phyloP scores from a whole-genome alignment of 768 basidiomycete species.

The Kwoniella shandongensis region DNA sequence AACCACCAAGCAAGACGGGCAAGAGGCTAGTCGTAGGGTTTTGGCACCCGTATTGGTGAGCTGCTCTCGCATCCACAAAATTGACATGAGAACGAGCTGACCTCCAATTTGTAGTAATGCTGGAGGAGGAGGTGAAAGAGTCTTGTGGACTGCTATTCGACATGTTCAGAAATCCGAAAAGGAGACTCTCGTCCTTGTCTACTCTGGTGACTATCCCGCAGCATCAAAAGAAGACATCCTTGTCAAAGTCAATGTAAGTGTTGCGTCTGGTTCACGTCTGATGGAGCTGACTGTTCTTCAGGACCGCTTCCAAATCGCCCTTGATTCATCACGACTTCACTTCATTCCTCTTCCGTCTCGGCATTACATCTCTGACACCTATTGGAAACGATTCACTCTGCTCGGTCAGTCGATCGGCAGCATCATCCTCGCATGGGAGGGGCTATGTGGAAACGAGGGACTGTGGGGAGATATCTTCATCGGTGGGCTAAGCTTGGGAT shows the following conservation, averaged over 20 bases:
- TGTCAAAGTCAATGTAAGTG: conserved; percentile 70
- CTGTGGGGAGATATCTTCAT: conserved; percentile 88
- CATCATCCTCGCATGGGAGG: conserved; percentile 78
- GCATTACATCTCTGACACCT: conserved; percentile 70
- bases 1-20: conserved; percentile 25
- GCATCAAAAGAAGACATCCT: conserved; percentile 78
- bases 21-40: conserved; percentile 65
- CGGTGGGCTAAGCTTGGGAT: conserved; percentile 58
- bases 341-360: conserved; percentile 79
- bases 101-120: conserved; percentile 74
- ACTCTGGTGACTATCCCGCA: conserved; percentile 76
- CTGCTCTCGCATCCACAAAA: conserved; percentile 9
- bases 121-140: conserved; percentile 93
- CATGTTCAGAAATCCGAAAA: conserved; percentile 61
- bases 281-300: conserved; percentile 43
- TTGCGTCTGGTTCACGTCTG: no score
- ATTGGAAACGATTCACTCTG: conserved; percentile 89
- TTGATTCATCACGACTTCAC: conserved; percentile 66
- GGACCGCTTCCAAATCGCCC: conserved; percentile 76
- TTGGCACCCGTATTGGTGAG: conserved; percentile 95
- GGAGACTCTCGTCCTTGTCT: conserved; percentile 69
- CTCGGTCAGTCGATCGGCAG: conserved; percentile 88
- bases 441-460: conserved; percentile 59
- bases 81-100: no score
- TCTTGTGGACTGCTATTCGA: conserved; percentile 86